Evolutionary conservation across 2,329 filamentous ascomycete species (phyloP).

Genomic region (Trichoderma asperellum): DNA sequence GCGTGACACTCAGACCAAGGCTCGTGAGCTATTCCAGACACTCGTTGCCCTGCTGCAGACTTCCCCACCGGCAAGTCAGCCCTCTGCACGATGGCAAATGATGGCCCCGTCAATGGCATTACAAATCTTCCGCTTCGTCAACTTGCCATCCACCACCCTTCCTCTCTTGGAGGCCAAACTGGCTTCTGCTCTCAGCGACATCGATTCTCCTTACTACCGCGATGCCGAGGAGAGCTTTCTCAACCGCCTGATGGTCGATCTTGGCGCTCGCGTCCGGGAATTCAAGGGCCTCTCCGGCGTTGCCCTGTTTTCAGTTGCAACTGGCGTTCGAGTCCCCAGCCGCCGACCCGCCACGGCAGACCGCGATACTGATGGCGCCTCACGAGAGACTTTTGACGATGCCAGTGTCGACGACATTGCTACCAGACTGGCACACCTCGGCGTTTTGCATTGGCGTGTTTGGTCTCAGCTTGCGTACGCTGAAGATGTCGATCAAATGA

Average conservation of each 20-base stretch:
- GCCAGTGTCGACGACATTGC: conserved; percentile 68
- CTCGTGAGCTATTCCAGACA: conserved; percentile 55
- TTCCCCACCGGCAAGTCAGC: conserved; percentile 47
- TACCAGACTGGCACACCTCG: conserved; percentile 78
- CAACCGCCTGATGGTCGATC: conserved; percentile 52
- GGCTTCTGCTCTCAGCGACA: conserved; percentile 48
- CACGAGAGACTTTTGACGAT: conserved; percentile 54
- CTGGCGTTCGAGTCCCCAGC: conserved; percentile 52
- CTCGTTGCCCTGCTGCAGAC: conserved; percentile 60
- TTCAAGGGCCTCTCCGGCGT: conserved; percentile 58
- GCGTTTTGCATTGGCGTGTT: conserved; percentile 85
- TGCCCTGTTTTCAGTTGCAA: conserved; percentile 59
- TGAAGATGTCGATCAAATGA: conserved; percentile 45
- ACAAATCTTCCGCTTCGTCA: conserved; percentile 62
- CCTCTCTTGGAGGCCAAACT: conserved; percentile 56
- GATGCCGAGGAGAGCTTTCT: conserved; percentile 56
- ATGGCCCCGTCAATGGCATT: conserved; percentile 59
- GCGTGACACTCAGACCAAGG: conserved; percentile 49
- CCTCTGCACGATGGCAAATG: conserved; percentile 55
- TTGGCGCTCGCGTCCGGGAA: conserved; percentile 55
- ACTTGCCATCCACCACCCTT: conserved; percentile 54
- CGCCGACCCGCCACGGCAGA: conserved; percentile 44
- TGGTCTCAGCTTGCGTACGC: conserved; percentile 78
- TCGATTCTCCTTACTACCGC: conserved; percentile 50
- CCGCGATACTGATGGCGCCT: conserved; percentile 42